Base-by-base conservation (phyloP, 2,329 filamentous ascomycete genomes). In the Aspergillus novoparasiticus region DNA sequence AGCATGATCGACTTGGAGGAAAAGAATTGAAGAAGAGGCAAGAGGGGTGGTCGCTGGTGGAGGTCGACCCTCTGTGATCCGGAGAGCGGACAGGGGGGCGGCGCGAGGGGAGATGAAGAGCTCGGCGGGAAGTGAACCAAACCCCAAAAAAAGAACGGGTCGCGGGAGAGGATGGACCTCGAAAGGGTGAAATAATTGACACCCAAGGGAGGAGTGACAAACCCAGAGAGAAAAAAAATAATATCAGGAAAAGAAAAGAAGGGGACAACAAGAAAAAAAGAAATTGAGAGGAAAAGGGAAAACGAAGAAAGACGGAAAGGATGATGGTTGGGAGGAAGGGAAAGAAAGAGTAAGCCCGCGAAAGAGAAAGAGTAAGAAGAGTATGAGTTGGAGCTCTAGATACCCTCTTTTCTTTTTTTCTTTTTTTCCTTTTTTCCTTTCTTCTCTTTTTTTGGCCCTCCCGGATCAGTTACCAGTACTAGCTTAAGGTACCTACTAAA, bases 71-170 rank as follows among this genome's bases (percentile, higher is more conserved):
- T 51, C 28, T 51, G 48, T 51, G 48, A 51, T 51, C 48, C 48
- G 71, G 68, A 68, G 69, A 70, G 66, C 68, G 69, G 71, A 72
- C 65, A 66, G 56, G 71, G 68, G 68, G 69, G 68, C 57, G 62
- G 53, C 66, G 66, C 66, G 64, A 63, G 67, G 69, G 65, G 67
- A 66, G 63, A 64, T 51, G 57, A 60, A 64, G 56, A 62, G 63
- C 50, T 41, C 56, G 63, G 64, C 58, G 59, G 66, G 45, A 65
- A 68, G 60, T 48, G 54, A 64, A 69, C 60, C 64, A 60, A 51
- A 32, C 48, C 58, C 62, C 65, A 66, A 66, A 60, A 43, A 64
- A 62, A 60, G 41, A 54, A 57, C 46, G 34, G 58, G 60, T 51
- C 19, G 48, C 46, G 23, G 46, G 46, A 48, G 45, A 48, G n/a